Base-by-base conservation (phyloP, 2,329 filamentous ascomycete species). In the Penicillium sclerotiorum region DNA sequence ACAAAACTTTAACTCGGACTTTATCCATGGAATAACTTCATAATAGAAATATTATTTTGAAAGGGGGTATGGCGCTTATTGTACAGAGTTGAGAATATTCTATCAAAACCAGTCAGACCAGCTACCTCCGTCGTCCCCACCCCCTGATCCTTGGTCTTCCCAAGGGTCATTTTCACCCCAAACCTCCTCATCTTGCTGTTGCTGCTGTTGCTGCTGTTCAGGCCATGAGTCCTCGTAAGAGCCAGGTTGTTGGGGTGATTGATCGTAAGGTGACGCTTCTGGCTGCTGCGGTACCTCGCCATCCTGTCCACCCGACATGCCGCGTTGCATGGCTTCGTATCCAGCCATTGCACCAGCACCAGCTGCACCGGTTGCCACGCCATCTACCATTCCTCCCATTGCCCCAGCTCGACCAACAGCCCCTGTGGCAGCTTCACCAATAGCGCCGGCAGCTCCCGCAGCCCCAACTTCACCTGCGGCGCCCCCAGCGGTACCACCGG, bases 241-340 rank as follows among this genome's bases (percentile, higher is more conserved):
- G 6, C 52, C 56, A 18, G 57, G 50, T 43, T 64, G 64, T 5
- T 48, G 56, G 3, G 52, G 40, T 8, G 51, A 37, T 22, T 57
- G 57, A 15, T 61, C 60, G 4, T 35, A 27, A 20, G 57, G 49
- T 11, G 53, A 42, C 7, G 41, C 32, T 4, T n/a, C 13, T 35
- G 57, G 42, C 17, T 62, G 58, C 20, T 58, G 59, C 17, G 51
- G 38, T 17, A 51, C 32, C 13, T 61, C 50, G 15, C 55, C 45
- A 21, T 54, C 52, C 17, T 53, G 53, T 21, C 64, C 57, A 15
- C 69, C 69, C 22, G 69, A 70, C 56, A 73, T 67, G 2, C 78
- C 77, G 52, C 80, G 66, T 52, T 81, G 79, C 80, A 85, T 82
- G 4, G 82, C 81, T 64, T 85, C 84, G 58, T 84, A 84, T 4